Base-by-base conservation (phyloP, 371 early-diverging fungal species). In the Mortierella sp. region DNA sequence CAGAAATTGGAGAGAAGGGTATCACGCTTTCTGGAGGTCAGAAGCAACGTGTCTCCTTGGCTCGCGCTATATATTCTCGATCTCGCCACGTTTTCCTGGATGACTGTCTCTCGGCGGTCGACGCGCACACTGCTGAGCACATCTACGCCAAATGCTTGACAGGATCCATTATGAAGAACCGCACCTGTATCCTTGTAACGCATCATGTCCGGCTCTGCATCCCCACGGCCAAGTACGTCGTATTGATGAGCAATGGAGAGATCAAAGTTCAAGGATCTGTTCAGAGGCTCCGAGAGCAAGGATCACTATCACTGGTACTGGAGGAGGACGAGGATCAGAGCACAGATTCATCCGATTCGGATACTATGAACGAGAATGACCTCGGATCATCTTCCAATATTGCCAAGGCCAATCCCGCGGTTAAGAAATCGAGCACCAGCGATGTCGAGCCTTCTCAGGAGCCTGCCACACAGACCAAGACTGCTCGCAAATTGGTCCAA, bases 1-100 rank as follows among this genome's bases (percentile, higher is more conserved):
- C 98, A 0, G 95, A 96, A 82, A 90, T 97, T 67, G 98, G 97
- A 19, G 97, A 96, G 78, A 89, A 89, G 45, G 93, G 93, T 9
- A 87, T 92, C 45, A 90, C 91, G 3, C 79, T 92, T 10, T 88
- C 88, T 14, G 93, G 92, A 54, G 92, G 93, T 21, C 93, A 91
- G 69, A 91, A 90, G 67, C 92, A 92, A 51, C 90, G 93, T 69
- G 91, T 95, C 10, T 82, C 91, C 0, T 76, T 95, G 37, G 96
- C 96, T 0, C 82, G 95, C 29, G 95, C 95, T 24, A 91, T 94
- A 16, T 95, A 95, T 73, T 88, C 90, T 56, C 79, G 88, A 17
- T 86, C 91, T 37, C 87, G 88, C 44, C 85, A 84, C 52, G 83
- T 95, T 13, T 68, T 95, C 2, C 76, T 95, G 74, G 95, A 95